A percentile compares a stretch with the other conserved stretches of the same genome.
These are phyloP conservation scores for Epichloe aotearoae DNA, from an alignment of 2,329 filamentous ascomycete genomes.

Conservation along the genomic window DNA sequence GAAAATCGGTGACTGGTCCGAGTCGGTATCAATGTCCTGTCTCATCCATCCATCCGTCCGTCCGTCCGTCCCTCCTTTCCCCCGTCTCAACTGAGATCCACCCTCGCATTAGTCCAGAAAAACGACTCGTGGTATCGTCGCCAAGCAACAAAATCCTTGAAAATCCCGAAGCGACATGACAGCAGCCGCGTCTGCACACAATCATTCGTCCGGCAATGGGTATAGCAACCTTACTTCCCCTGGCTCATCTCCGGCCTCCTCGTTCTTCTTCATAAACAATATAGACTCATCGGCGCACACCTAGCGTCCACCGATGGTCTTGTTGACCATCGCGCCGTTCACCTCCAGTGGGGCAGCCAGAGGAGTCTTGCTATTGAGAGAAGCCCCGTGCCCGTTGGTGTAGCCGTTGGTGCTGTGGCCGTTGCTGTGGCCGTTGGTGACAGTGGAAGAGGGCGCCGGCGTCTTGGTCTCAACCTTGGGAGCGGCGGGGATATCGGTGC, in stretches of 20 bases:
- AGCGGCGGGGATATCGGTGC: slow-evolving; percentile 53
- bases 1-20: background rate
- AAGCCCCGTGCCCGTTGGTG: slow-evolving; percentile 6
- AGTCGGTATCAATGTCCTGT: background rate
- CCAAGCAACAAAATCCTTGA: background rate
- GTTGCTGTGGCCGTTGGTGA: slow-evolving; percentile 10
- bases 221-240: slow-evolving; percentile 8
- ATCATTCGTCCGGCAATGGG: slow-evolving; percentile 5
- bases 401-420: slow-evolving; percentile 11
- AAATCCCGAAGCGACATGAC: background rate
- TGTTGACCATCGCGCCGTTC: background rate
- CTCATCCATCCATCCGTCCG: background rate
- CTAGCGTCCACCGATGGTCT: slow-evolving; percentile 9
- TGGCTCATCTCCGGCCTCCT: background rate
- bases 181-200: background rate
- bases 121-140: slow-evolving; percentile 3
- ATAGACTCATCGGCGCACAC: slow-evolving; percentile 5
- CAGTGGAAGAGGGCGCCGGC: slow-evolving; percentile 8
- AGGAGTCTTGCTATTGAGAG: slow-evolving; percentile 3
- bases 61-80: background rate
- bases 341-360: background rate
- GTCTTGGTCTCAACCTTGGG: slow-evolving; percentile 37
- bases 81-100: background rate
- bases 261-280: slow-evolving; percentile 1
- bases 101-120: background rate